phyloP scores from a whole-genome alignment of 2,329 filamentous ascomycete genomes.

The Dothidotthia symphoricarpi region DNA sequence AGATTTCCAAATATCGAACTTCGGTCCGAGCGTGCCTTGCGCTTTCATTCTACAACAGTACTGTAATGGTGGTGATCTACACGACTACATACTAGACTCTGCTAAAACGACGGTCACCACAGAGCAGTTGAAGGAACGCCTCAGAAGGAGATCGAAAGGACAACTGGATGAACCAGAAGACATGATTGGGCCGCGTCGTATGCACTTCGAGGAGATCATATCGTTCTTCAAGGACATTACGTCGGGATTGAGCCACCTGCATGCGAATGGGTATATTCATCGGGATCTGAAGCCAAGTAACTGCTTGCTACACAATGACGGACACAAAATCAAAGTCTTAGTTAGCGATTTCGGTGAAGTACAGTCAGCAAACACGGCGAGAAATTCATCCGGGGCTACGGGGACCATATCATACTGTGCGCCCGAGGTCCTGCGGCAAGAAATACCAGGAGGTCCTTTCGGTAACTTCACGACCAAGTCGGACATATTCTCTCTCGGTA shows the following conservation, averaged over 20 bases:
- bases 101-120: constrained; percentile 63
- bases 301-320: constrained; percentile 79
- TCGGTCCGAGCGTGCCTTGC: constrained; percentile 88
- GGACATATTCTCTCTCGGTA: constrained; percentile 95
- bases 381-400: constrained; percentile 89
- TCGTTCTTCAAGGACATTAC: constrained; percentile 96
- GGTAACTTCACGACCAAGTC: constrained; percentile 97
- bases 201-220: constrained; percentile 89
- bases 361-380: constrained; percentile 74
- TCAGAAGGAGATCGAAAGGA: constrained; percentile 78
- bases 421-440: constrained; percentile 79
- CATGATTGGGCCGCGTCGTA: constrained; percentile 53
- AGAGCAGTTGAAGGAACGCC: constrained; percentile 83
- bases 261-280: constrained; percentile 90
- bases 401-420: constrained; percentile 98
- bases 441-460: constrained; percentile 63
- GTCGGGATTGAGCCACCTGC: constrained; percentile 84
- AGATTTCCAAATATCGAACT: constrained; percentile 75
- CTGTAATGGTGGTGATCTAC: constrained; percentile 89
- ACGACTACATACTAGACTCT: constrained; percentile 78
- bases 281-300: constrained; percentile 95
- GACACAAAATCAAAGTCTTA: constrained; percentile 70
- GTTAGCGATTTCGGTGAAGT: constrained; percentile 99
- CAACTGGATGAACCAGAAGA: constrained; percentile 63
- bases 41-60: constrained; percentile 98